Evolutionary conservation across 2,329 filamentous ascomycete genomes (phyloP).

Genomic region (Alternaria panax): DNA sequence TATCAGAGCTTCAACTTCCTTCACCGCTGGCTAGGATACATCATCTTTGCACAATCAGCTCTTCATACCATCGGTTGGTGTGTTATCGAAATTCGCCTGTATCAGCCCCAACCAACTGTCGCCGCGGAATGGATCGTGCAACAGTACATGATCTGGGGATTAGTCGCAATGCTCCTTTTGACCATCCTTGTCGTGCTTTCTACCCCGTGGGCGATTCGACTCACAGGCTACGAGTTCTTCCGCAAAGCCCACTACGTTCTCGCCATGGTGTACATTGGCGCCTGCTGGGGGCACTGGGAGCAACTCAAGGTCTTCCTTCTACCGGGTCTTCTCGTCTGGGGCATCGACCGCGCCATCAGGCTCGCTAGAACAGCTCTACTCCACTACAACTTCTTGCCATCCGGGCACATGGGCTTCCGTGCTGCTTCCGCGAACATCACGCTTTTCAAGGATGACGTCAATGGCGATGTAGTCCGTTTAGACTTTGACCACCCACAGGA

Average conservation of each 20-base stretch:
- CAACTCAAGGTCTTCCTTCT: slow-evolving; percentile 56
- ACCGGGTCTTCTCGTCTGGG: slow-evolving; percentile 68
- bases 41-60: slow-evolving; percentile 72
- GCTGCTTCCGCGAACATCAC: slow-evolving; percentile 36
- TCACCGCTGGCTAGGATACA: slow-evolving; percentile 71
- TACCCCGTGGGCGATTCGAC: slow-evolving; percentile 65
- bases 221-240: slow-evolving; percentile 80
- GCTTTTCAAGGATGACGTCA: slow-evolving; percentile 53
- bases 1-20: slow-evolving; percentile 76
- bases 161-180: slow-evolving; percentile 71
- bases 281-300: slow-evolving; percentile 78
- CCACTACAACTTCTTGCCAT: slow-evolving; percentile 57
- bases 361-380: slow-evolving; percentile 65
- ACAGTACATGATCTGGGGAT: slow-evolving; percentile 75
- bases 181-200: slow-evolving; percentile 68
- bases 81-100: slow-evolving; percentile 70
- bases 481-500: slow-evolving; percentile 69
- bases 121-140: slow-evolving; percentile 66
- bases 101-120: slow-evolving; percentile 72
- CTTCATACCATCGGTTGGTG: slow-evolving; percentile 77
- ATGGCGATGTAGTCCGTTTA: slow-evolving; percentile 63
- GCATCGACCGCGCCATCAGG: slow-evolving; percentile 68
- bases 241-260: slow-evolving; percentile 76
- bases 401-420: slow-evolving; percentile 42
- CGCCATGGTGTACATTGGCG: slow-evolving; percentile 76